Percentiles rank a stretch among this genome's conserved stretches.
Evolutionary conservation across 768 basidiomycete genomes (phyloP).

Genomic region (Rubroboletus pulcherrimus): DNA sequence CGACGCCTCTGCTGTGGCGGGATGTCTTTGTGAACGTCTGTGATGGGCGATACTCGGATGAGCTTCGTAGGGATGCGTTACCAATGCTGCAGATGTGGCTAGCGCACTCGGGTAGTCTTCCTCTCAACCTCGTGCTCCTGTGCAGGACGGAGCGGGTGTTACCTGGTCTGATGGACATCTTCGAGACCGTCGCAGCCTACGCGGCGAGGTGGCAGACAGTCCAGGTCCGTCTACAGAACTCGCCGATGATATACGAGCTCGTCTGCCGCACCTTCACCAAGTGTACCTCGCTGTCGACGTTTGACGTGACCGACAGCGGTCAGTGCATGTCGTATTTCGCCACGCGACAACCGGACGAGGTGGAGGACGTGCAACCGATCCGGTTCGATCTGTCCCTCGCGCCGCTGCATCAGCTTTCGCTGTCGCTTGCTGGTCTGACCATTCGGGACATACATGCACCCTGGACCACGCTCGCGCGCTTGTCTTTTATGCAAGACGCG

Average conservation of each 20-base stretch:
- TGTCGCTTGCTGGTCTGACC: constrained; percentile 21
- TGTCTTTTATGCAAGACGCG: constrained; percentile 26
- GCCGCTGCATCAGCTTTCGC: constrained; percentile 11
- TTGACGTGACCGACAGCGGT: constrained; percentile 22
- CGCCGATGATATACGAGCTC: constrained; percentile 12
- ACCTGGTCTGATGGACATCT: constrained; percentile 20
- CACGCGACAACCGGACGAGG: not conserved
- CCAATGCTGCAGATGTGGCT: constrained; percentile 21
- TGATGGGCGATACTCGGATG: constrained; percentile 18
- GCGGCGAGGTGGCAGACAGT: constrained; percentile 21
- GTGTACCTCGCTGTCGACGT: constrained; percentile 15
- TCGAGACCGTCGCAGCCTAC: constrained; percentile 15
- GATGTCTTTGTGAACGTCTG: constrained; percentile 20
- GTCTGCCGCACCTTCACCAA: constrained; percentile 4
- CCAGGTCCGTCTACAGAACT: constrained; percentile 18
- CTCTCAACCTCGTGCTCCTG: constrained; percentile 16
- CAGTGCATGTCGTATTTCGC: constrained; percentile 8
- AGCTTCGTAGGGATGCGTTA: constrained; percentile 17
- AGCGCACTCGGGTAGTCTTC: constrained; percentile 18
- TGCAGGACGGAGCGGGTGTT: constrained; percentile 20
- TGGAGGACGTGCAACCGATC: constrained; percentile 3
- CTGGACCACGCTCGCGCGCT: constrained; percentile 19
- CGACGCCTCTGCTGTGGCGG: constrained; percentile 29
- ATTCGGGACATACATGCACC: constrained; percentile 12
- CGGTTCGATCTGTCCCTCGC: constrained; percentile 13